Evolutionary conservation across 208 protist species (phyloP), one percentile per base, ranked within the genome.

Genomic region (Endotrypanum monterogeii): DNA sequence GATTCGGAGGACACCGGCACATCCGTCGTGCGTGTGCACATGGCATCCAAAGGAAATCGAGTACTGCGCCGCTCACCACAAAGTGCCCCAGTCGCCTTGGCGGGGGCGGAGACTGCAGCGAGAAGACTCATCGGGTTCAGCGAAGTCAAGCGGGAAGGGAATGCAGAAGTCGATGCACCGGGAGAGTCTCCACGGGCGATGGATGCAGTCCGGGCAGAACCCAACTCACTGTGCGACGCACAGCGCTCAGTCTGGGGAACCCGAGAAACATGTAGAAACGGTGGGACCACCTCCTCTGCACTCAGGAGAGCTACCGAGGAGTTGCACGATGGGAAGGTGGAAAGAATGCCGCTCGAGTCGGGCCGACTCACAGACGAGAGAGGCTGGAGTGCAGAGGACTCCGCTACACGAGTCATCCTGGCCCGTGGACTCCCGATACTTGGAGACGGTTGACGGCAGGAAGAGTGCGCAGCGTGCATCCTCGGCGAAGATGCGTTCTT

Each of bases 31-130:
- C 62, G 62, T 44, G 50, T 37, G n/a, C 62, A 67, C 20, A 51
- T 35, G 23, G 37, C 62, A 37, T 67, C 62, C 41, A 67, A 41
- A 23, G 62, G 39, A 16, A 44, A 67, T 67, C 37, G 62, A 25
- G 50, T 41, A 30, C 37, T 44, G 25, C 35, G 62, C 3, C 52
- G 62, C 41, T 41, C 20, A 25, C 12, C 9, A 39, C 41, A 25
- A 37, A 46, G 62, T 20, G 62, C 41, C 41, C 37, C n/a, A 28
- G 41, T 4, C 41, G 62, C 62, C 30, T 25, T 41, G 0, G 41
- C 6, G 6, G 62, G 16, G 62, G 37, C 41, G 23, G 41, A 25
- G 2, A 41, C 18, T 1, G 28, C 2, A n/a, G 62, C 18, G 28
- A 14, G 23, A 16, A 6, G 62, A 1, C 30, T 18, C 41, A 52